Evolutionary conservation across 495 filamentous ascomycete genomes (phyloP).

Genomic region (Tuber indicum): DNA sequence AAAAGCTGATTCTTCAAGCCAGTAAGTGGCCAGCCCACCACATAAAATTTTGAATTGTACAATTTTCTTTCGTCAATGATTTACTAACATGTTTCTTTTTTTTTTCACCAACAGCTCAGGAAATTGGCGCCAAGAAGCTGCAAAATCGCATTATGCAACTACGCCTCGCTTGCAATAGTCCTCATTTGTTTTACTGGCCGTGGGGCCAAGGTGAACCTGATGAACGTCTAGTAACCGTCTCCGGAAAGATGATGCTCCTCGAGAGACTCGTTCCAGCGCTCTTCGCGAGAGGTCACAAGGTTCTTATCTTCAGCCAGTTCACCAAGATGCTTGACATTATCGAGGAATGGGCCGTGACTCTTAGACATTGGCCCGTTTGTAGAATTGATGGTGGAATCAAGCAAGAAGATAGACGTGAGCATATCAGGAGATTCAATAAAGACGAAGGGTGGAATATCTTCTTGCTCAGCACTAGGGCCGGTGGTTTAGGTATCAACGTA

Average conservation of each 20-base stretch:
- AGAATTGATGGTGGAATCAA: constrained; percentile 88
- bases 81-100: not conserved
- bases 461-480: constrained; percentile 80
- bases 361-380: constrained; percentile 72
- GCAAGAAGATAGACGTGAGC: constrained; percentile 67
- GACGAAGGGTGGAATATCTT: constrained; percentile 67
- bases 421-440: constrained; percentile 82
- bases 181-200: constrained; percentile 95
- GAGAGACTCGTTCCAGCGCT: constrained; percentile 76
- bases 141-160: constrained; percentile 93
- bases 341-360: constrained; percentile 67
- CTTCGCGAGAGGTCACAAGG: constrained; percentile 71
- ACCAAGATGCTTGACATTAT: constrained; percentile 88
- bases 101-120: constrained; percentile 52
- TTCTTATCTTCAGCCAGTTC: constrained; percentile 95
- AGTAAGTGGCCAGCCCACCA: constrained; percentile 49
- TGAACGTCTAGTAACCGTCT: constrained; percentile 71
- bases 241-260: constrained; percentile 91
- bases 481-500: constrained; percentile 87
- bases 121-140: constrained; percentile 85
- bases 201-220: constrained; percentile 56
- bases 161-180: constrained; percentile 82
- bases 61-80: constrained; percentile 22
- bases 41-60: not conserved
- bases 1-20: constrained; percentile 68